Percentiles rank a stretch among this genome's conserved stretches.
phyloP scores from a whole-genome alignment of 2,329 filamentous ascomycete species.

The Xylariaceae sp. region DNA sequence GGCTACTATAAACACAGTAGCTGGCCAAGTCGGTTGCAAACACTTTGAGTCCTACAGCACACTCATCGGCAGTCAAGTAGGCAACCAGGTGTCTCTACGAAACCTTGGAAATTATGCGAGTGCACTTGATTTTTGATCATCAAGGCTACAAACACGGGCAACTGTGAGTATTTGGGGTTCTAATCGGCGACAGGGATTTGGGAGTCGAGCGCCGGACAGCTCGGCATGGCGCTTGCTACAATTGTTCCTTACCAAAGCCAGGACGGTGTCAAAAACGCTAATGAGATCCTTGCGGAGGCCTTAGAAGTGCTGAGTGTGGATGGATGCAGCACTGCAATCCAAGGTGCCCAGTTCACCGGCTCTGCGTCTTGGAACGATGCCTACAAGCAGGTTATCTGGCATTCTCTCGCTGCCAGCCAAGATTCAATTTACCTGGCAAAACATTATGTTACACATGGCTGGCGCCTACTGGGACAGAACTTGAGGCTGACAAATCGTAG shows the following conservation, averaged over 20 bases:
- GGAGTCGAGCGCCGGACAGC: not conserved
- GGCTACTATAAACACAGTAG: conserved; percentile 6
- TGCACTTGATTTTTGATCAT: not conserved
- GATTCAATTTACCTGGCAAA: conserved; percentile 11
- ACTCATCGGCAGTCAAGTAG: conserved; percentile 5
- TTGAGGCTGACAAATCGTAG: not conserved
- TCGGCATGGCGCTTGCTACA: not conserved
- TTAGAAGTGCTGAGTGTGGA: not conserved
- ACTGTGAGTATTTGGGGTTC: no score
- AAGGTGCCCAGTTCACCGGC: not conserved
- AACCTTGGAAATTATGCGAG: not conserved
- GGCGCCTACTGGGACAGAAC: not conserved
- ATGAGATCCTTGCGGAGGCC: not conserved
- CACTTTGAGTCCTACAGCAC: not conserved
- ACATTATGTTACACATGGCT: not conserved
- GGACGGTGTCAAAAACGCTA: not conserved
- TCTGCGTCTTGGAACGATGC: conserved; percentile 8
- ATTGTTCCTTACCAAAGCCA: not conserved
- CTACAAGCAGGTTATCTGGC: conserved; percentile 6
- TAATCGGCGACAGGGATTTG: not conserved
- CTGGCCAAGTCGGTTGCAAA: conserved; percentile 4
- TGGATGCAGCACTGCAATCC: not conserved
- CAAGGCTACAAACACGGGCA: no score
- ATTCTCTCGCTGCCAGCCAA: conserved; percentile 7
- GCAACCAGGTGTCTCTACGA: not conserved